Evolutionary conservation across 768 basidiomycete genomes (phyloP), one percentile per base, ranked within the genome.

Genomic region (Phanerochaete sordida): DNA sequence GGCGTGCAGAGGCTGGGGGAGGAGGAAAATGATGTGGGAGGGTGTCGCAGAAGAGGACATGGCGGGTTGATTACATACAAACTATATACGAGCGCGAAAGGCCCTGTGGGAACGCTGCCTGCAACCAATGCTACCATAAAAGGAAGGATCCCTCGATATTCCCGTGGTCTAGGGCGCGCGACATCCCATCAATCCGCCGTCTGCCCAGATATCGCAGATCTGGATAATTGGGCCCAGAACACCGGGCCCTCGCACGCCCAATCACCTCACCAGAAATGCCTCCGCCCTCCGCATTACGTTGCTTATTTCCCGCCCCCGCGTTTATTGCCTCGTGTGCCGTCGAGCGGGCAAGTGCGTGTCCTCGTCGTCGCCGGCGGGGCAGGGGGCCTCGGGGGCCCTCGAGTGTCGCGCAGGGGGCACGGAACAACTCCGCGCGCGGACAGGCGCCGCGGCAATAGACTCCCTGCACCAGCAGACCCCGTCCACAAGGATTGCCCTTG

Each of bases 11-110:
- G 48, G 39, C 28, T 31, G n/a, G 26, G 16, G 19, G 46, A 50
- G 57, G 49, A 45, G 37, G 21, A 19, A 28, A 48, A 28, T 59
- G 62, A 64, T 60, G 60, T 59, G 59, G 62, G 62, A 52, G 58
- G 62, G 62, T 63, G 59, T 63, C 62, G 62, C 62, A 63, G 60
- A 60, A 57, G 47, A 37, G 55, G 54, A 60, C 55, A 64, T 54
- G 35, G 47, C 39, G 49, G 55, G 58, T 24, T 47, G 55, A 60
- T 61, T 56, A 43, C 46, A 60, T 56, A 60, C 58, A 54, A 43
- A 53, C 59, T 64, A 62, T 64, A 64, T 64, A 64, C 62, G 55
- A 48, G 24, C 27, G 43, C 44, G 39, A 57, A 52, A 58, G n/a
- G 12, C 19, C 15, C 50, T 39, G 61, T 62, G 61, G 57, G 61